These are phyloP conservation scores for Cadophora malorum DNA, from an alignment of 2,329 filamentous ascomycete species.

Conservation along the genomic window DNA sequence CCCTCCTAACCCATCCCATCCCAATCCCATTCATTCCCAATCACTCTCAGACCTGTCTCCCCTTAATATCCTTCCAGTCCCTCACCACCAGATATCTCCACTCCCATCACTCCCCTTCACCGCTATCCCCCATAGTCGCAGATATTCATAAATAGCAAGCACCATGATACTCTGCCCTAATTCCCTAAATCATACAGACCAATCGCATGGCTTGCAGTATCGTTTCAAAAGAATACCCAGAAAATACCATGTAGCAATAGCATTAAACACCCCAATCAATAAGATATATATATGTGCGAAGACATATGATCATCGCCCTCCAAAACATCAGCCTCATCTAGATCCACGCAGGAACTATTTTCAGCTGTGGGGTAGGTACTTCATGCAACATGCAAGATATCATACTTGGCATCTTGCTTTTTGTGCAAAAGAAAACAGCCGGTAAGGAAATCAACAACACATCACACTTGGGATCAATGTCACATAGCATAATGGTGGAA, in stretches of 20 bases:
- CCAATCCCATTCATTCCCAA: too few species aligned
- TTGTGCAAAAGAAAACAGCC: not conserved
- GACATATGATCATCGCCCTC: not conserved
- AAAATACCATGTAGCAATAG: not conserved
- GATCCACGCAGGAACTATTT: not conserved
- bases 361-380: not conserved
- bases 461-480: not conserved
- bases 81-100: not conserved
- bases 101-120: too few species aligned
- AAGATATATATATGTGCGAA: not conserved
- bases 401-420: not conserved
- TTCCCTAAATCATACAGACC: not conserved
- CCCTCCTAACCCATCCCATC: too few species aligned
- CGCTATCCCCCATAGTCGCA: too few species aligned
- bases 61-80: too few species aligned
- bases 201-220: not conserved
- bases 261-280: not conserved
- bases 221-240: not conserved
- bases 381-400: conserved; percentile 1
- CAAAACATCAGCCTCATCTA: not conserved
- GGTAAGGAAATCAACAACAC: too few species aligned
- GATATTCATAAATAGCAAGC: too few species aligned
- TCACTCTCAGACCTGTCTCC: too few species aligned
- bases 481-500: conserved; percentile 14
- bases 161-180: too few species aligned